These are phyloP conservation scores for Diaporthe sp. DNA, from an alignment of 2,329 filamentous ascomycete species.

Conservation along the genomic window DNA sequence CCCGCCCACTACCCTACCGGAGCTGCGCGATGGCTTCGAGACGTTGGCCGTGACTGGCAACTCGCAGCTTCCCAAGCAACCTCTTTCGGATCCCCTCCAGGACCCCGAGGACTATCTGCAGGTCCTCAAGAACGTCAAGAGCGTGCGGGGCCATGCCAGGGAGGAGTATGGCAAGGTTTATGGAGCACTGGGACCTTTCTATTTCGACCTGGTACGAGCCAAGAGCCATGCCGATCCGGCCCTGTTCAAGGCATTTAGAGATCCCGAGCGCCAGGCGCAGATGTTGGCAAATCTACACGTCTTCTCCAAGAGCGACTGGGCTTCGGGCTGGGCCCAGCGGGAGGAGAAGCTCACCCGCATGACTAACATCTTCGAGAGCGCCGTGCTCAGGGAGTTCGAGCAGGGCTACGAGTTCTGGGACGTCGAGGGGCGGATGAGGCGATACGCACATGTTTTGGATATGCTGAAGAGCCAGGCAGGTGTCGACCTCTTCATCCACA, in stretches of 20 bases:
- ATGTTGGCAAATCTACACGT: slow-evolving; percentile 86
- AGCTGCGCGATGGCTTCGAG: slow-evolving; percentile 80
- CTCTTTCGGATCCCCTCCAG: slow-evolving; percentile 60
- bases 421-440: slow-evolving; percentile 87
- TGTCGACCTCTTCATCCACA: slow-evolving; percentile 88
- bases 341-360: slow-evolving; percentile 81
- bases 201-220: slow-evolving; percentile 82
- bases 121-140: slow-evolving; percentile 79
- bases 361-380: slow-evolving; percentile 88
- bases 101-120: slow-evolving; percentile 77
- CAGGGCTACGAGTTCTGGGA: slow-evolving; percentile 92
- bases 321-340: slow-evolving; percentile 79
- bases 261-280: slow-evolving; percentile 90
- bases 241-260: slow-evolving; percentile 87
- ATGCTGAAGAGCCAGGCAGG: slow-evolving; percentile 83
- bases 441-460: slow-evolving; percentile 89
- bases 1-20: slow-evolving; percentile 47
- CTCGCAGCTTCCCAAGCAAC: slow-evolving; percentile 41
- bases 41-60: slow-evolving; percentile 71
- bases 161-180: slow-evolving; percentile 94
- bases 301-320: slow-evolving; percentile 86
- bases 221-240: slow-evolving; percentile 84
- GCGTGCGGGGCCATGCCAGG: slow-evolving; percentile 86
- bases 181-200: slow-evolving; percentile 89
- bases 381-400: slow-evolving; percentile 91